phyloP scores from a whole-genome alignment of 192 early-diverging fungal species.

The Backusella westeae region DNA sequence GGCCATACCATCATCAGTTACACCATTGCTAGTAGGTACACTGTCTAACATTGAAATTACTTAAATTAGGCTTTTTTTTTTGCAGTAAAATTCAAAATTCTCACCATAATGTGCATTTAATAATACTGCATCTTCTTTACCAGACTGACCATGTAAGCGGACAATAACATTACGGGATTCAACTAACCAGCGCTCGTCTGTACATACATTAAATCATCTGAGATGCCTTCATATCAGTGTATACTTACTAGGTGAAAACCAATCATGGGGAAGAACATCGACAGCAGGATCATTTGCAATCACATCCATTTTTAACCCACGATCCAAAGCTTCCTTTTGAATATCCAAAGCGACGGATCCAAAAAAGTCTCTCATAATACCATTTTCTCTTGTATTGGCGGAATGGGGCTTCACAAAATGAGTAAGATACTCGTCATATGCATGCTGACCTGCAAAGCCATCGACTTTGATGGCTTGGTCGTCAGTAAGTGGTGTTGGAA shows the following conservation, averaged over 20 bases:
- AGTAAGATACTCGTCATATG: conserved; percentile 33
- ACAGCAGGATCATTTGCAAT: conserved; percentile 17
- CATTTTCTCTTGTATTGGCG: conserved; percentile 25
- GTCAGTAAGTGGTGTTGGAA: conserved; percentile 26
- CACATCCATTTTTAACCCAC: conserved; percentile 21
- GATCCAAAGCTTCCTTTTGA: background rate
- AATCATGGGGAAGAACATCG: conserved; percentile 1
- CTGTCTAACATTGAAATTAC: conserved; percentile 45
- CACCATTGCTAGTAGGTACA: conserved; percentile 67
- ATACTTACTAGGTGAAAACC: conserved; percentile 7
- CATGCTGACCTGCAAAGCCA: conserved; percentile 35
- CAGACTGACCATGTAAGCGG: conserved; percentile 52
- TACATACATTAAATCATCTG: background rate
- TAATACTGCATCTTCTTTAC: conserved; percentile 48
- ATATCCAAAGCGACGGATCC: background rate
- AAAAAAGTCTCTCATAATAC: conserved; percentile 22
- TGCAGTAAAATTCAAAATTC: background rate
- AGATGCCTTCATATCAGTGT: too few species aligned
- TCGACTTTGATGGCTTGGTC: conserved; percentile 10
- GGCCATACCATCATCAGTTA: conserved; percentile 69
- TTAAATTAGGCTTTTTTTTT: background rate
- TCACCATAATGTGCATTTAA: conserved; percentile 67
- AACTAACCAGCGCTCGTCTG: conserved; percentile 26
- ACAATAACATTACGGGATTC: conserved; percentile 61
- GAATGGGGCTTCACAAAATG: conserved; percentile 29